Conservation (phyloP, 345 rosid genomes). For the Eucalyptus sideroxylon region DNA sequence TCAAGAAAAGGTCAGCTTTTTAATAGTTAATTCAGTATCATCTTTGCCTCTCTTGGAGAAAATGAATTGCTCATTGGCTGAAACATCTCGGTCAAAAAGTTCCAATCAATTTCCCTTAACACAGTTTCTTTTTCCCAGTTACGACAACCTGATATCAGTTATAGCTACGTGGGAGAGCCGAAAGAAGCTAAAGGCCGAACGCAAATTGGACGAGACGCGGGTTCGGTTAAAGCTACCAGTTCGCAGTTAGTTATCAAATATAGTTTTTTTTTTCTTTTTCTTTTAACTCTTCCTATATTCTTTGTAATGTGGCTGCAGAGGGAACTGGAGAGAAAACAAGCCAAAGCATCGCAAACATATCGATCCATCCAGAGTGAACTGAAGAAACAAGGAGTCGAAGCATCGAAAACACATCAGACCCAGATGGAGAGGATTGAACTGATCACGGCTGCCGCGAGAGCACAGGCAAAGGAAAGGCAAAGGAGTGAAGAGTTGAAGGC, state of each 20-base stretch:
- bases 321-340: conserved; percentile 13
- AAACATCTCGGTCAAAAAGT: not conserved
- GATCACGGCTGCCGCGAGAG: conserved; percentile 48
- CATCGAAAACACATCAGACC: conserved; percentile 11
- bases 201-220: conserved; percentile 37
- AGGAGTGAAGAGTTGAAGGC: conserved; percentile 40
- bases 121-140: conserved; percentile 16
- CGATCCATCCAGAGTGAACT: conserved; percentile 14
- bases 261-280: not conserved
- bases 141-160: conserved; percentile 23
- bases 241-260: not conserved
- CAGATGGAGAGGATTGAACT: conserved; percentile 25
- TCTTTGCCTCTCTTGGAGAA: not conserved
- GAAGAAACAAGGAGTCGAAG: conserved; percentile 20
- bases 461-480: conserved; percentile 36
- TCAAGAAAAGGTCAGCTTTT: conserved; percentile 26
- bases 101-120: not conserved
- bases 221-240: conserved; percentile 9
- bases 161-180: conserved; percentile 49
- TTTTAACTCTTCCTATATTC: not conserved
- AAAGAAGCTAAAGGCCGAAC: conserved; percentile 42
- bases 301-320: conserved; percentile 18
- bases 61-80: not conserved
- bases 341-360: not conserved
- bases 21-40: not conserved